Evolutionary conservation across 192 early-diverging fungal genomes (phyloP), one percentile per base, ranked within the genome.

Genomic region (Dissophora ornata): DNA sequence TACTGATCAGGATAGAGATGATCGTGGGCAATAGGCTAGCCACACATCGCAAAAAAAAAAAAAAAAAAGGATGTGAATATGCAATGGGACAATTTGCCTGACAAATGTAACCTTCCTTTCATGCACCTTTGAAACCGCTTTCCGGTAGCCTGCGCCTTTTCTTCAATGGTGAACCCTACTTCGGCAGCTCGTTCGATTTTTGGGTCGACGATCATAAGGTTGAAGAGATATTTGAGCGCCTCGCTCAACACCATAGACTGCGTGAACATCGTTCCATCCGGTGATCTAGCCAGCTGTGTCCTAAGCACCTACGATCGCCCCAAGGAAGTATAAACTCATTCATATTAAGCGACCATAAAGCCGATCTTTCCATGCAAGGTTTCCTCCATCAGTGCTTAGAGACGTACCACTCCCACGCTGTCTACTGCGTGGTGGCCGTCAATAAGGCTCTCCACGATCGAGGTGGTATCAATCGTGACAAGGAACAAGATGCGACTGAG

Each of bases 401-500:
- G n/a, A n/a, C n/a, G n/a, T 78, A 84, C 86, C 51, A 77, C 69
- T 42, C 63, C 77, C 8, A 81, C 46, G 44, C 62, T 59, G 33
- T 77, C 42, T 10, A 77, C 80, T 24, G 80, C 81, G 60, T 67
- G 51, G 26, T 67, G 36, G 18, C 71, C 59, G 42, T 85, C 67
- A 34, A 87, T 70, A 7, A 88, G 42, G 13, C 49, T 56, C 48
- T 81, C 29, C 15, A 86, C 82, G 11, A 82, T 47, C 26, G 71
- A 60, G 19, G 51, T 29, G 8, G 81, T 58, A n/a, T 77, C 57
- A 22, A 87, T 85, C 5, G 90, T 92, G 32, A 89, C 64, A 29
- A 94, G 65, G 68, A 93, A 93, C 11, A 93, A 71, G 51, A 94
- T 84, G 44, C 91, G 82, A 41, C 82, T 73, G 8, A 83, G 63